phyloP scores from a whole-genome alignment of 1,284 basidiomycete genomes.

The Cryptococcus jaspeensis region DNA sequence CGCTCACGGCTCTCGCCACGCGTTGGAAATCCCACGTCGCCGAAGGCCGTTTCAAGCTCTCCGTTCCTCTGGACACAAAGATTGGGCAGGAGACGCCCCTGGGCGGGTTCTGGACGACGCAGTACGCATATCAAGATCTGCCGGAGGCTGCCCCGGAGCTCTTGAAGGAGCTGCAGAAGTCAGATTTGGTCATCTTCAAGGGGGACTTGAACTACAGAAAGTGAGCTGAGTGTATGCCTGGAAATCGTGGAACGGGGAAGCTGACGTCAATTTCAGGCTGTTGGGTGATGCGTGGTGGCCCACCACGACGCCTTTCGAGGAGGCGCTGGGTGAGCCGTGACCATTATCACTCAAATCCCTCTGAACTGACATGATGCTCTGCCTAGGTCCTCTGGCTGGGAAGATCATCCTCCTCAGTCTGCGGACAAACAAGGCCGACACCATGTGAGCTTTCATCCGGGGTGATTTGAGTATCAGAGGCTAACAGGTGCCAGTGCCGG shows the following conservation, averaged over 20 bases:
- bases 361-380: slow-evolving; percentile 18
- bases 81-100: slow-evolving; percentile 57
- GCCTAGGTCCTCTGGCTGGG: slow-evolving; percentile 70
- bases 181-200: slow-evolving; percentile 89
- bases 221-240: slow-evolving; percentile 53
- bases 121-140: slow-evolving; percentile 81
- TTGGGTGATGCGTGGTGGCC: slow-evolving; percentile 90
- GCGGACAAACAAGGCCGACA: slow-evolving; percentile 95
- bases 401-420: slow-evolving; percentile 78
- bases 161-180: slow-evolving; percentile 61
- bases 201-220: slow-evolving; percentile 91
- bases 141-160: slow-evolving; percentile 61
- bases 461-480: not conserved
- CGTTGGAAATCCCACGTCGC: slow-evolving; percentile 74
- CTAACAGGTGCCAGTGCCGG: slow-evolving; percentile 33
- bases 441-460: slow-evolving; percentile 55
- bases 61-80: slow-evolving; percentile 64
- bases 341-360: not conserved
- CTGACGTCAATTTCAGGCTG: slow-evolving; percentile 57
- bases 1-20: slow-evolving; percentile 61
- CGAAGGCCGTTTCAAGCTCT: slow-evolving; percentile 69
- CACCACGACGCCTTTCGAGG: slow-evolving; percentile 71
- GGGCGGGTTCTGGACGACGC: slow-evolving; percentile 79
- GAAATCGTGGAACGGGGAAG: not conserved
- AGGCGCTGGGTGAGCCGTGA: slow-evolving; percentile 66